phyloP scores from a whole-genome alignment of 768 basidiomycete genomes.

The Omphalotus guepiniiformis region DNA sequence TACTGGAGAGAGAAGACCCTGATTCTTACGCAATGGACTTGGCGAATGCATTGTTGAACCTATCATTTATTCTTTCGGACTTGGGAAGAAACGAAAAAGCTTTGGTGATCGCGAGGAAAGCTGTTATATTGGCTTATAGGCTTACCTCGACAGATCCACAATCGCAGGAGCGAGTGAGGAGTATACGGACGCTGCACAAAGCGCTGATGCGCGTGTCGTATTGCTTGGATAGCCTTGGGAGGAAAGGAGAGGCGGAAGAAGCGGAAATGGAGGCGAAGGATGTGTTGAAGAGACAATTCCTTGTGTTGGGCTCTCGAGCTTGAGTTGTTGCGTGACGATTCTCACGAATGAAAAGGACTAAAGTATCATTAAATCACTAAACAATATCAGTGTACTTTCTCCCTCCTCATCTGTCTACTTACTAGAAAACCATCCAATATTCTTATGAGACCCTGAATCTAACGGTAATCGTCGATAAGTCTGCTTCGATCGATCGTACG shows the following conservation, averaged over 20 bases:
- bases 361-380: too few relatives aligned
- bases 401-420: too few relatives aligned
- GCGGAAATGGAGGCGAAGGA: slow-evolving; percentile 8
- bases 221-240: slow-evolving; percentile 6
- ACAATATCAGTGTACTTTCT: too few relatives aligned
- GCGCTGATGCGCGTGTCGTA: slow-evolving; percentile 6
- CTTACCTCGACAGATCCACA: slow-evolving; percentile 2
- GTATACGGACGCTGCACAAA: slow-evolving; percentile 4
- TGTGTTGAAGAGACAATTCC: slow-evolving; percentile 7
- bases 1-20: slow-evolving; percentile 3
- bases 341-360: too few relatives aligned
- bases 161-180: slow-evolving; percentile 6
- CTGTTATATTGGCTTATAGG: slow-evolving; percentile 6
- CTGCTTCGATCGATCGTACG: too few relatives aligned
- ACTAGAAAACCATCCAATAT: too few relatives aligned
- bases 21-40: slow-evolving; percentile 7
- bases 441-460: too few relatives aligned
- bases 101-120: slow-evolving; percentile 1
- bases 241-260: neutral
- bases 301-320: neutral
- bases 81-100: slow-evolving; percentile 4
- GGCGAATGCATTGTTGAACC: slow-evolving; percentile 7
- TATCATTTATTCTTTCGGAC: slow-evolving; percentile 10
- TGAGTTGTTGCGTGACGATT: too few relatives aligned
- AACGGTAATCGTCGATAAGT: too few relatives aligned